Percentiles rank a stretch among this genome's conserved stretches.
Conservation (phyloP, 805 yeast genomes). For the fission yeast (Schizosaccharomyces pombe) region DNA sequence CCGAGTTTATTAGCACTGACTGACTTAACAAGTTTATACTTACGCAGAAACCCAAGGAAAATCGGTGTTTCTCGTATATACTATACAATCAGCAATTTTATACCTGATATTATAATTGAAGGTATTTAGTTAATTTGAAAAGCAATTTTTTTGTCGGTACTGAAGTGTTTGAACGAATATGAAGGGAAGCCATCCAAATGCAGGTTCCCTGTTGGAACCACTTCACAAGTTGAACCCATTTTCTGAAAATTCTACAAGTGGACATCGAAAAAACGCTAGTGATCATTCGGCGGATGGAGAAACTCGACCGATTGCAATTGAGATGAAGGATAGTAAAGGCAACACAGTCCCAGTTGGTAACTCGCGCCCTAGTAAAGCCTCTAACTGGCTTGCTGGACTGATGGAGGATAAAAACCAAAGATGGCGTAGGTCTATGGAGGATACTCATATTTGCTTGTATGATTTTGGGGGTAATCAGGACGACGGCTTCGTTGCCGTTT, state of each 20-base stretch:
- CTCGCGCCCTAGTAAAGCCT: slow-evolving; percentile 19
- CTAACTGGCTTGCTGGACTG: slow-evolving; percentile 60
- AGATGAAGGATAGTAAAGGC: not conserved
- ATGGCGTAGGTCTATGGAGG: slow-evolving; percentile 82
- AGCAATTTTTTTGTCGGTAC: too few relatives aligned
- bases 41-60: too few relatives aligned
- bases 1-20: too few relatives aligned
- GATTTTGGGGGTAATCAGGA: slow-evolving; percentile 55
- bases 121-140: too few relatives aligned
- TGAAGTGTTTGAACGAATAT: too few relatives aligned
- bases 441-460: slow-evolving; percentile 77
- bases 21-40: too few relatives aligned
- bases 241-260: not conserved
- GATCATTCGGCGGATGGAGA: not conserved
- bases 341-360: not conserved
- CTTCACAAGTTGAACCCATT: not conserved
- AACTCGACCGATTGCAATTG: not conserved
- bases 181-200: too few relatives aligned
- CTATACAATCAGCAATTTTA: too few relatives aligned
- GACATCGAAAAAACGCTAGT: not conserved
- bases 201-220: too few relatives aligned
- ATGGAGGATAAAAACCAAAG: slow-evolving; percentile 69
- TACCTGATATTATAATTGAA: too few relatives aligned
- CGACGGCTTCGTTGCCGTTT: slow-evolving; percentile 87
- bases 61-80: too few relatives aligned